Evolutionary conservation across 108 stramenopile species (phyloP).

Genomic region (Nitzschia inconspicua): DNA sequence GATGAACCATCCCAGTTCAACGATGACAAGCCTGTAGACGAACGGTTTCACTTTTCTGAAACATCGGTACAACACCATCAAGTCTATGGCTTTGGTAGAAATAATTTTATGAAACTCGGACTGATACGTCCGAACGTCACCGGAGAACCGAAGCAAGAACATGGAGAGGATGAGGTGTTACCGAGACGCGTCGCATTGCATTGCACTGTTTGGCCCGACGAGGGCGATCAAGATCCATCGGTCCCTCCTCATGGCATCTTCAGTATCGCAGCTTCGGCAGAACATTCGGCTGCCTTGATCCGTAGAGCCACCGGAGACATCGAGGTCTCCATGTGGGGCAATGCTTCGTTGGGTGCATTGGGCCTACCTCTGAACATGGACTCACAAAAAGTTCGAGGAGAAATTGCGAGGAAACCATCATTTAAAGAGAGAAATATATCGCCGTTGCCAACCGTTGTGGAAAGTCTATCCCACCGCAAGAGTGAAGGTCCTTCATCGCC

Average conservation of each 20-base stretch:
- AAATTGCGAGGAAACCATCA: constrained; percentile 6
- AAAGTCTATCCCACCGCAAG: constrained; percentile 23
- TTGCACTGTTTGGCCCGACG: constrained; percentile 47
- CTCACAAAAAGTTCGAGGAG: constrained; percentile 21
- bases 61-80: constrained; percentile 61
- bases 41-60: constrained; percentile 9
- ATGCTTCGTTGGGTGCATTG: constrained; percentile 55
- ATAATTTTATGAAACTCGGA: constrained; percentile 74
- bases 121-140: constrained; percentile 42
- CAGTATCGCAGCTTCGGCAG: constrained; percentile 59
- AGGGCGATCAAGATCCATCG: background rate
- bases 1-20: background rate
- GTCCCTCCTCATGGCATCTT: constrained; percentile 72
- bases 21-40: constrained; percentile 5
- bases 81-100: constrained; percentile 82
- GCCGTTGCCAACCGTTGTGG: constrained; percentile 32
- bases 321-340: constrained; percentile 83
- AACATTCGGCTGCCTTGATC: constrained; percentile 80
- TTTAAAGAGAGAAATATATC: constrained; percentile 26
- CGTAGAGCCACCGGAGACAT: constrained; percentile 64
- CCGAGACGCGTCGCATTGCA: constrained; percentile 80
- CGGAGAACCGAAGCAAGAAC: constrained; percentile 7
- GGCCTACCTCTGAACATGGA: constrained; percentile 28
- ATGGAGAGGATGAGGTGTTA: constrained; percentile 45
- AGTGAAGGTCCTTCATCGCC: constrained; percentile 17